Base-by-base conservation (phyloP, 805 yeast genomes). In the Ogataea henricii region DNA sequence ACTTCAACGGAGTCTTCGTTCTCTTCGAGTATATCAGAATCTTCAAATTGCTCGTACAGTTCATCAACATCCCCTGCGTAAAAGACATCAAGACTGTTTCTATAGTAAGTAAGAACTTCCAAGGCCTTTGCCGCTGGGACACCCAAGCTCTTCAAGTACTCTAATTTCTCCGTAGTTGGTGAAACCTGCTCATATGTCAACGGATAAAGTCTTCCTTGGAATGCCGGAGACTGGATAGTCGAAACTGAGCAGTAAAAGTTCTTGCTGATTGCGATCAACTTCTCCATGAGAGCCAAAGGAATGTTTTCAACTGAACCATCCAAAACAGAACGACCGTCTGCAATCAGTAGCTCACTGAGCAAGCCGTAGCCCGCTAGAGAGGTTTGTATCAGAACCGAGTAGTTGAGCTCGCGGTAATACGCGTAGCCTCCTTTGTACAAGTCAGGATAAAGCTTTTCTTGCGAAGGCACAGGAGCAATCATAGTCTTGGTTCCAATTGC, bases 191-290 rank as follows among this genome's bases (percentile, higher is more conserved):
- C 67, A 50, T 57, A 69, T 48, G 38, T 65, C 67, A 67, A 67
- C 34, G 69, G 73, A 59, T 58, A 72, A 34, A 69, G 55, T 32
- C 63, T 54, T 22, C 73, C 75, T 36, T 66, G 69, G 32, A 59
- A 66, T 6, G 59, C 66, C 7, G 65, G 65, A 4, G 63, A 57
- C 17, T 59, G 65, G 2, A 65, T 63, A 18, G 72, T 75, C 5
- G 71, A 66, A n/a, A 63, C 61, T 1, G 65, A 59, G 8, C 64
- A 63, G 53, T 68, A 78, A 1, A 75, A 66, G 40, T 72, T 68
- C 40, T 71, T 72, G 25, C 78, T 60, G 35, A 82, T 67, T 2
- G 68, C 62, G 14, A 81, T 63, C 1, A 81, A 44, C 48, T 75
- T 77, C 22, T 76, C 77, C 39, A 79, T 66, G 3, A 81, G 66